Evolutionary conservation across 495 filamentous ascomycete genomes (phyloP).

Genomic region (Hamigera avellanea): DNA sequence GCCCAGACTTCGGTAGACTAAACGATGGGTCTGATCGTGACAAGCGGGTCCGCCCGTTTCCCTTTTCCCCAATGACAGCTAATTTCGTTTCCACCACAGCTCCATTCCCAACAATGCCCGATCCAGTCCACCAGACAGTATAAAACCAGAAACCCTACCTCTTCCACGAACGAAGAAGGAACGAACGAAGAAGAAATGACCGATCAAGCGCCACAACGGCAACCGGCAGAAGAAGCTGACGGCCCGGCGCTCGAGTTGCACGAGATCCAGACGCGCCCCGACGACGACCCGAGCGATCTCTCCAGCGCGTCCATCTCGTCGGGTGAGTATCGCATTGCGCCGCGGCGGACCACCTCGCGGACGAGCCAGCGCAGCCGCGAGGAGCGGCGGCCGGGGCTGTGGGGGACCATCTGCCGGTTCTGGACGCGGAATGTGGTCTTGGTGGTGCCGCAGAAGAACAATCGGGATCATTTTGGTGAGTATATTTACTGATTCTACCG

Average conservation of each 20-base stretch:
- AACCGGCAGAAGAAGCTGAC: too few species aligned
- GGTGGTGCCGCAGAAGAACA: slow-evolving; percentile 30
- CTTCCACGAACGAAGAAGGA: too few species aligned
- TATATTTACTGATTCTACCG: slow-evolving; percentile 1
- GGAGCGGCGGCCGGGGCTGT: slow-evolving; percentile 10
- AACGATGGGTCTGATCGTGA: too few species aligned
- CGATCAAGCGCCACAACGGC: too few species aligned
- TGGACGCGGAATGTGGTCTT: slow-evolving; percentile 31
- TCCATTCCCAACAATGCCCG: too few species aligned
- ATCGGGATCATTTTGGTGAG: slow-evolving; percentile 36
- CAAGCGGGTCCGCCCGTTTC: too few species aligned
- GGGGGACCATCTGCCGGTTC: slow-evolving; percentile 17
- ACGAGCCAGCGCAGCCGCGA: slow-evolving; percentile 8
- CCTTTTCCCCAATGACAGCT: too few species aligned
- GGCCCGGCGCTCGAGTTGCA: slow-evolving; percentile 23
- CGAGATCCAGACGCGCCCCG: slow-evolving; percentile 19
- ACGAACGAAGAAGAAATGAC: too few species aligned
- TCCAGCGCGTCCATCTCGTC: slow-evolving; percentile 23
- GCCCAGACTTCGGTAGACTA: too few species aligned
- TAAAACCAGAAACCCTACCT: too few species aligned
- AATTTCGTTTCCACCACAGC: too few species aligned
- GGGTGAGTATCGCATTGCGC: slow-evolving; percentile 21
- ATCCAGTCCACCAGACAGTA: too few species aligned
- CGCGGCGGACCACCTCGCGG: slow-evolving; percentile 15
- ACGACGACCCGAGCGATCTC: not conserved